A percentile compares a stretch with the other conserved stretches of the same genome.
Conservation (phyloP, 176 grass and related monocot genomes). For the Cocos nucifera region DNA sequence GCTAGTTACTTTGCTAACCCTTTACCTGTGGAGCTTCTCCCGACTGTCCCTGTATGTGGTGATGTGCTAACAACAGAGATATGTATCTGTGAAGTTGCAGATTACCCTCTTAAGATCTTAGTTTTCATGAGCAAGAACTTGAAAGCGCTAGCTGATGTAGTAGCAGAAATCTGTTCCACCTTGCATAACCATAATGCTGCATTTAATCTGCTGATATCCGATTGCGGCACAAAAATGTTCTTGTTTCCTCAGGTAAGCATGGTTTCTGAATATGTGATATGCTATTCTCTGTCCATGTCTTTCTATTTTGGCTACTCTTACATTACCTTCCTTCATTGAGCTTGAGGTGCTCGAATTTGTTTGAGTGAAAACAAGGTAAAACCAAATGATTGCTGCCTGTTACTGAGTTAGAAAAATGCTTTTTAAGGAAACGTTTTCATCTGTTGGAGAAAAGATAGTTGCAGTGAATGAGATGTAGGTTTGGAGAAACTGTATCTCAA, state of each 20-base stretch:
- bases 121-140: constrained; percentile 40
- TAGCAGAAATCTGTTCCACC: constrained; percentile 30
- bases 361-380: no score
- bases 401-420: no score
- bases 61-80: constrained; percentile 19
- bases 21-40: constrained; percentile 55
- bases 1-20: constrained; percentile 52
- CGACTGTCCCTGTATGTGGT: constrained; percentile 26
- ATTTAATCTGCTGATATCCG: constrained; percentile 47
- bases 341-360: no score
- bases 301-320: no score
- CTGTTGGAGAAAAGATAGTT: no score
- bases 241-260: constrained; percentile 52
- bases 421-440: no score
- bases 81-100: constrained; percentile 37
- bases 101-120: constrained; percentile 48
- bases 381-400: no score
- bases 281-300: no score
- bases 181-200: constrained; percentile 21
- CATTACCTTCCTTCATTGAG: no score
- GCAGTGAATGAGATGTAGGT: no score
- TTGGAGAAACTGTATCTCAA: no score
- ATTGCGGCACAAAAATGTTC: constrained; percentile 43
- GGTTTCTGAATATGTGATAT: no score
- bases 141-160: constrained; percentile 16